phyloP scores from a whole-genome alignment of 768 basidiomycete genomes.

The Serendipita sp. region DNA sequence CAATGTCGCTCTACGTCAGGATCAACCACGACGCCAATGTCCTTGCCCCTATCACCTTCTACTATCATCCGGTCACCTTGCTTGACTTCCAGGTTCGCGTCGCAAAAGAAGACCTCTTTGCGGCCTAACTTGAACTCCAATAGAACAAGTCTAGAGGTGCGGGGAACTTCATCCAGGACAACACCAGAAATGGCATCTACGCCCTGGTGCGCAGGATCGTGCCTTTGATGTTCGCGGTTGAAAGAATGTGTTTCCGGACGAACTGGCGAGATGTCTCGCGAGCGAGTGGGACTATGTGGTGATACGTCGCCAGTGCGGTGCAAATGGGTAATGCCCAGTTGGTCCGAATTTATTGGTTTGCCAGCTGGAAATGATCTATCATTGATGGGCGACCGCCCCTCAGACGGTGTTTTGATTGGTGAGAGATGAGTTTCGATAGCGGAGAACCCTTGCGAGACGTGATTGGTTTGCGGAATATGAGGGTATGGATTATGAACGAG shows the following conservation, averaged over 20 bases:
- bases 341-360: not conserved
- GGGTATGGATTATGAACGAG: constrained; percentile 6
- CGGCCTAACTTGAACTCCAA: constrained; percentile 97
- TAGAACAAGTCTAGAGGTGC: constrained; percentile 83
- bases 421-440: constrained; percentile 4
- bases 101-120: constrained; percentile 86
- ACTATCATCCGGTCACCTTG: constrained; percentile 91
- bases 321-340: not conserved
- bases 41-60: constrained; percentile 88
- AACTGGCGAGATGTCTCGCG: constrained; percentile 7
- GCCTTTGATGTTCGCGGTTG: constrained; percentile 13
- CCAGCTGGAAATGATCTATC: not conserved
- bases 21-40: constrained; percentile 83
- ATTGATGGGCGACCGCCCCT: not conserved
- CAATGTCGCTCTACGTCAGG: constrained; percentile 50
- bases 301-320: not conserved
- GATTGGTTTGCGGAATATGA: not conserved
- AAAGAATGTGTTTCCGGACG: constrained; percentile 18
- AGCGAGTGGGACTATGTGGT: constrained; percentile 8
- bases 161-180: constrained; percentile 66
- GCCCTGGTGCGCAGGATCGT: constrained; percentile 15
- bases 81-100: constrained; percentile 45
- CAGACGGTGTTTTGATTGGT: constrained; percentile 1
- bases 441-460: not conserved
- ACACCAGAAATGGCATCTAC: constrained; percentile 75